A percentile compares a stretch with the other conserved stretches of the same genome.
Conservation (phyloP, 176 grass and related monocot genomes). For the Aegilops bicornis region DNA sequence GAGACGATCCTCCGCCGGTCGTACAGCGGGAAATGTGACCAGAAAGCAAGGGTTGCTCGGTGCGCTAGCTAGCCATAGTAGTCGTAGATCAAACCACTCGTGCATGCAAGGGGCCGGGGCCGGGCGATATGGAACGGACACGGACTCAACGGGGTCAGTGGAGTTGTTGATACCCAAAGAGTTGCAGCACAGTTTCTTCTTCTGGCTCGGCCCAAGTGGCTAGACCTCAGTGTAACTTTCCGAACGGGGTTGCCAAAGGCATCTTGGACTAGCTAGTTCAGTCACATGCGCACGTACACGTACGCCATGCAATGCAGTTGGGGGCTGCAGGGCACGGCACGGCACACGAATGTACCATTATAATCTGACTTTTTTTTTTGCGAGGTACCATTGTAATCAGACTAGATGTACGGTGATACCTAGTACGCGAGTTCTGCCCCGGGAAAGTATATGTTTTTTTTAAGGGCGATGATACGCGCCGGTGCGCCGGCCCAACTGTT, state of each 20-base stretch:
- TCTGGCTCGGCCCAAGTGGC: neutral
- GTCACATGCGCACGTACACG: neutral
- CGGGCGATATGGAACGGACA: neutral
- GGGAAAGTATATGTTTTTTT: no score
- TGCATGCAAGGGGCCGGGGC: neutral
- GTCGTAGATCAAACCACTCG: neutral
- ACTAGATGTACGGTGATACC: no score
- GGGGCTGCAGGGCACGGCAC: neutral
- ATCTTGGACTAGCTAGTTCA: neutral
- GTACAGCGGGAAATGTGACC: conserved; percentile 11
- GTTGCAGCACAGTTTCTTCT: neutral
- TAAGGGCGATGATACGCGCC: no score
- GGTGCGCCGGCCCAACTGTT: no score
- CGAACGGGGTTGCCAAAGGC: neutral
- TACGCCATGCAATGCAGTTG: neutral
- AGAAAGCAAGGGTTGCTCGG: neutral
- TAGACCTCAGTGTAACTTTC: conserved; percentile 6
- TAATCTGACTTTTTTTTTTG: no score
- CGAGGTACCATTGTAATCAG: no score
- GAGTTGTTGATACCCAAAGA: conserved; percentile 36
- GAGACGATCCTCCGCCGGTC: neutral
- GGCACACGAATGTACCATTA: neutral
- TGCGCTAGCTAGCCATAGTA: neutral
- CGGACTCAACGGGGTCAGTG: neutral
- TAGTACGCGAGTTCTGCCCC: no score